A percentile compares a stretch with the other conserved stretches of the same genome.
Evolutionary conservation across 2,329 filamentous ascomycete genomes (phyloP).

Genomic region (Drechmeria coniospora): DNA sequence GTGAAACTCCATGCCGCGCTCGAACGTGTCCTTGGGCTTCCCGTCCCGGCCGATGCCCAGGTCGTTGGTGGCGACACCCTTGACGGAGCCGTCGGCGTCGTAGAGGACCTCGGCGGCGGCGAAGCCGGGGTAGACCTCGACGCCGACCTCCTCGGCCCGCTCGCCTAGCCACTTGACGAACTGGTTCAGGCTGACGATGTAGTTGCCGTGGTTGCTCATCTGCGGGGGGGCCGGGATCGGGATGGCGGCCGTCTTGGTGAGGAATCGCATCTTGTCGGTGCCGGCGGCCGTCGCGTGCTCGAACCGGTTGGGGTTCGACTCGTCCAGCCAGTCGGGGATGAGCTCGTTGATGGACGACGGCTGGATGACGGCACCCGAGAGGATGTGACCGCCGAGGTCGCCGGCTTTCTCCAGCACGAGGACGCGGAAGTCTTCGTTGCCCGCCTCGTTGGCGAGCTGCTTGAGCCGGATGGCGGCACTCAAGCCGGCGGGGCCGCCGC

Average conservation of each 20-base stretch:
- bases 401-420: constrained; percentile 88
- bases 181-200: constrained; percentile 90
- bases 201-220: constrained; percentile 97
- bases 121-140: constrained; percentile 93
- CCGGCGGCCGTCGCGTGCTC: constrained; percentile 73
- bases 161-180: constrained; percentile 93
- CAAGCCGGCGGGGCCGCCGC: constrained; percentile 86
- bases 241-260: constrained; percentile 66
- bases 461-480: constrained; percentile 89
- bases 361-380: constrained; percentile 91
- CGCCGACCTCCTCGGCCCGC: constrained; percentile 87
- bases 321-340: constrained; percentile 82
- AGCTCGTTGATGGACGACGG: constrained; percentile 79
- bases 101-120: constrained; percentile 89
- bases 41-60: constrained; percentile 70
- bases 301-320: constrained; percentile 79
- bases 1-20: constrained; percentile 97
- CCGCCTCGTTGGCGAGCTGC: constrained; percentile 84
- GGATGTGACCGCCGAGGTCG: constrained; percentile 85
- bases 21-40: constrained; percentile 76
- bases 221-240: constrained; percentile 82
- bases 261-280: constrained; percentile 79
- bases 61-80: constrained; percentile 92
- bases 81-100: constrained; percentile 69
- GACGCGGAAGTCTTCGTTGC: constrained; percentile 91